Percentiles rank a stretch among this genome's conserved stretches.
These are phyloP conservation scores for Clonostachys chloroleuca DNA, from an alignment of 2,329 filamentous ascomycete species.

Conservation along the genomic window DNA sequence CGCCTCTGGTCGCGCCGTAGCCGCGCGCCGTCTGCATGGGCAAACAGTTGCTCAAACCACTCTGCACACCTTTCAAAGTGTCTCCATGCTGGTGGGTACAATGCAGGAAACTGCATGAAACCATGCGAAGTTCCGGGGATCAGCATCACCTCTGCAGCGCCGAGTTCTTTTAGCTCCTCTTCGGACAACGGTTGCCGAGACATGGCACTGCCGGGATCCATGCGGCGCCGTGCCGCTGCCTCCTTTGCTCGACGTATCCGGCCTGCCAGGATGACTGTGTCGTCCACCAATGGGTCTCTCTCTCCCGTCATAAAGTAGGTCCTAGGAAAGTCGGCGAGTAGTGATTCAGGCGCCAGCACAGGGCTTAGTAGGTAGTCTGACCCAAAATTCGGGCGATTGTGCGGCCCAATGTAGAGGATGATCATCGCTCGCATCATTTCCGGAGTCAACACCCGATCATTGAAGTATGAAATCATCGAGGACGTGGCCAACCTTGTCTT, in stretches of 20 bases:
- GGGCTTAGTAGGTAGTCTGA: conserved; percentile 90
- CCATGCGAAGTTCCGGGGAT: conserved; percentile 90
- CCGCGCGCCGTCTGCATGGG: conserved; percentile 32
- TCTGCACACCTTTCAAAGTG: conserved; percentile 73
- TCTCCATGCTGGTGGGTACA: conserved; percentile 89
- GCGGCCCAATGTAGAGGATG: conserved; percentile 91
- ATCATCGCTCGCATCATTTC: conserved; percentile 99
- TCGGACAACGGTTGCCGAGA: conserved; percentile 5
- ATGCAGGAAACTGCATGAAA: conserved; percentile 83
- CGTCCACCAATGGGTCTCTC: conserved; percentile 90
- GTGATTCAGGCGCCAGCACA: conserved; percentile 77
- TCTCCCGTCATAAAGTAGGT: conserved; percentile 94
- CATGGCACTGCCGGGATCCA: conserved; percentile 5
- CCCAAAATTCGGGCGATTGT: conserved; percentile 87
- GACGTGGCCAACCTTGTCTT: conserved; percentile 88
- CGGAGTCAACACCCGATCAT: conserved; percentile 88
- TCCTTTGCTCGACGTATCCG: conserved; percentile 77
- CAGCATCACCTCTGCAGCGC: conserved; percentile 66
- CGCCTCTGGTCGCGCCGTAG: conserved; percentile 6
- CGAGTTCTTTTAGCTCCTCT: conserved; percentile 32
- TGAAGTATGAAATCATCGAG: conserved; percentile 97
- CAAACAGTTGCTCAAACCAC: conserved; percentile 81
- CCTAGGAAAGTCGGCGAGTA: conserved; percentile 86
- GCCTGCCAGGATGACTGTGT: conserved; percentile 94
- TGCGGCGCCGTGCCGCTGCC: conserved; percentile 22